These are phyloP conservation scores for Penicillium sp. DNA, from an alignment of 2,329 filamentous ascomycete genomes.

Conservation along the genomic window DNA sequence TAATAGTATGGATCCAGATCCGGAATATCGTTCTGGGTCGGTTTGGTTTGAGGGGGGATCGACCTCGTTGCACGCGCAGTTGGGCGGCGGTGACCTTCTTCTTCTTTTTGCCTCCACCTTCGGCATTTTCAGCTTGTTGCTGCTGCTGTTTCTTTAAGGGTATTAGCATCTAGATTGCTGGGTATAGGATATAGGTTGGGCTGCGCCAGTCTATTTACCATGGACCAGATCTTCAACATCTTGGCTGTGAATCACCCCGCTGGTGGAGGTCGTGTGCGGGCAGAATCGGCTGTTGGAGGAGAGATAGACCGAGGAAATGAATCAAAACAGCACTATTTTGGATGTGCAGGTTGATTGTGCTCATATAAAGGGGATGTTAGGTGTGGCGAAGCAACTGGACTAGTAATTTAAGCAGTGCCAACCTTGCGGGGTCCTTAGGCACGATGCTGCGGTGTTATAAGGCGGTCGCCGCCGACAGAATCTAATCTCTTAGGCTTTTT, in stretches of 20 bases:
- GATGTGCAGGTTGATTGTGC: neutral
- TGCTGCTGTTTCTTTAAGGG: slow-evolving; percentile 69
- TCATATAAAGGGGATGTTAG: neutral
- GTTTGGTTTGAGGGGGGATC: slow-evolving; percentile 11
- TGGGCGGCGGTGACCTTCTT: slow-evolving; percentile 98
- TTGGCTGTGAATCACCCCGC: slow-evolving; percentile 43
- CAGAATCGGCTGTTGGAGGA: neutral
- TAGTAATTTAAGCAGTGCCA: neutral
- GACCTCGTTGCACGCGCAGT: slow-evolving; percentile 93
- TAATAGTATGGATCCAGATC: neutral
- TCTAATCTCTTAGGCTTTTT: neutral
- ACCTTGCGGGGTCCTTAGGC: slow-evolving; percentile 5
- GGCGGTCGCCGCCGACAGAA: neutral
- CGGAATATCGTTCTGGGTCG: neutral
- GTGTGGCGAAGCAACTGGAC: neutral
- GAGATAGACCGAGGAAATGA: neutral
- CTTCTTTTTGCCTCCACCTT: slow-evolving; percentile 82
- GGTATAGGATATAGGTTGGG: neutral
- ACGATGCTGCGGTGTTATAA: neutral
- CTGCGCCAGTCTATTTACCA: slow-evolving; percentile 60
- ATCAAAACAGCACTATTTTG: neutral
- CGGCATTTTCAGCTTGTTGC: slow-evolving; percentile 92
- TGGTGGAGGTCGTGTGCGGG: neutral
- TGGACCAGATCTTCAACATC: slow-evolving; percentile 99
- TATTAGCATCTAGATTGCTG: slow-evolving; percentile 16